phyloP scores from a whole-genome alignment of 78 protist species.

The Dictyostelium capitatum region DNA sequence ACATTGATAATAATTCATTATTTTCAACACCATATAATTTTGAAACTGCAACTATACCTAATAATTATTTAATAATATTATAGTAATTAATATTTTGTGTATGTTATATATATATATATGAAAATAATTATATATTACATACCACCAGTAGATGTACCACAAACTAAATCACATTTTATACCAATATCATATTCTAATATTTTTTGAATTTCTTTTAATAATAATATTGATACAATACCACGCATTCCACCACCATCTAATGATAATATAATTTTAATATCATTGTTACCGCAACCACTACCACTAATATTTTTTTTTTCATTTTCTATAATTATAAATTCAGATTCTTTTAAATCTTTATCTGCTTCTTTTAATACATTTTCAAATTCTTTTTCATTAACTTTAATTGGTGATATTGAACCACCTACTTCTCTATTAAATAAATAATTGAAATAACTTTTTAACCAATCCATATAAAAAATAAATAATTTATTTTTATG shows the following conservation, averaged over 20 bases:
- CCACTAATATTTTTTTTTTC: not conserved
- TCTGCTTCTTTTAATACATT: not conserved
- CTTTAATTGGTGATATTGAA: too few species aligned
- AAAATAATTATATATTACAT: too few species aligned
- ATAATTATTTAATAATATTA: too few species aligned
- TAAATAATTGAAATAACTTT: constrained; percentile 11
- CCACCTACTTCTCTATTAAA: constrained; percentile 2
- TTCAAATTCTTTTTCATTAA: not conserved
- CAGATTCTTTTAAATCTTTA: not conserved
- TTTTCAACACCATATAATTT: not conserved
- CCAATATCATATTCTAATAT: constrained; percentile 3
- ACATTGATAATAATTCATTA: constrained; percentile 1
- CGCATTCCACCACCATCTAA: constrained; percentile 35
- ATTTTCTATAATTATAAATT: not conserved
- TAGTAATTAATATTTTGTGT: too few species aligned
- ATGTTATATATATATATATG: too few species aligned
- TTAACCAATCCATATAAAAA: constrained; percentile 5
- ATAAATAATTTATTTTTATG: not conserved
- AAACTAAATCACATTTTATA: not conserved
- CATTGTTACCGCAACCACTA: not conserved
- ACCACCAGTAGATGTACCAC: constrained; percentile 30
- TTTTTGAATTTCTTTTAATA: constrained; percentile 9
- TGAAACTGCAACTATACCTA: not conserved
- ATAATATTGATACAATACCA: not conserved
- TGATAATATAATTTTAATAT: not conserved